Percentiles rank a stretch among this genome's conserved stretches.
Conservation (phyloP, 306 rosid species). For the Alnus glutinosa region DNA sequence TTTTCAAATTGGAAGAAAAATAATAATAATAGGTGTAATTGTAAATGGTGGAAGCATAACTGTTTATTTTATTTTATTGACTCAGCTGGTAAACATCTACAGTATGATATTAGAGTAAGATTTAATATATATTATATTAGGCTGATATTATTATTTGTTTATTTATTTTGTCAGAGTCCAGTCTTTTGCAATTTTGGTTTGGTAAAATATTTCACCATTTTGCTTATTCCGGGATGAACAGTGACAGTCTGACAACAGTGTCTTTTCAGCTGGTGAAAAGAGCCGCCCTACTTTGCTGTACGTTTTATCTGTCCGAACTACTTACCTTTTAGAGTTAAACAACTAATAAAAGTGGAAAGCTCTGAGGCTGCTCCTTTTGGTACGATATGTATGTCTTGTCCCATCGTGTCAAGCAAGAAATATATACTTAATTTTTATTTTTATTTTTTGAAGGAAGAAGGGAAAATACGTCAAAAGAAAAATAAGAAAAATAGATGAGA, state of each 20-base stretch:
- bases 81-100: not conserved
- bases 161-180: too few species aligned
- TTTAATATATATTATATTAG: too few species aligned
- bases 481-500: too few species aligned
- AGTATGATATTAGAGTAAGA: not conserved
- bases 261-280: not conserved
- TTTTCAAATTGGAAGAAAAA: not conserved
- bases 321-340: not conserved
- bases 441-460: too few species aligned
- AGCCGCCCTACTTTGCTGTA: not conserved
- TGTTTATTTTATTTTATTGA: not conserved
- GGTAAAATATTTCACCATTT: not conserved
- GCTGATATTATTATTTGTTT: not conserved
- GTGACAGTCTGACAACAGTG: not conserved
- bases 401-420: not conserved
- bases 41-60: not conserved
- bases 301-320: not conserved
- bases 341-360: not conserved
- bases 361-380: not conserved
- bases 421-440: not conserved
- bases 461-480: too few species aligned
- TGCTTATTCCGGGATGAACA: not conserved
- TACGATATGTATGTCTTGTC: not conserved
- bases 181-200: not conserved
- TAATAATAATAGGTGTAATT: not conserved